A percentile compares a stretch with the other conserved stretches of the same genome.
Evolutionary conservation across 164 flowering plant genomes (phyloP).

Genomic region (Umbilicus rupestris): DNA sequence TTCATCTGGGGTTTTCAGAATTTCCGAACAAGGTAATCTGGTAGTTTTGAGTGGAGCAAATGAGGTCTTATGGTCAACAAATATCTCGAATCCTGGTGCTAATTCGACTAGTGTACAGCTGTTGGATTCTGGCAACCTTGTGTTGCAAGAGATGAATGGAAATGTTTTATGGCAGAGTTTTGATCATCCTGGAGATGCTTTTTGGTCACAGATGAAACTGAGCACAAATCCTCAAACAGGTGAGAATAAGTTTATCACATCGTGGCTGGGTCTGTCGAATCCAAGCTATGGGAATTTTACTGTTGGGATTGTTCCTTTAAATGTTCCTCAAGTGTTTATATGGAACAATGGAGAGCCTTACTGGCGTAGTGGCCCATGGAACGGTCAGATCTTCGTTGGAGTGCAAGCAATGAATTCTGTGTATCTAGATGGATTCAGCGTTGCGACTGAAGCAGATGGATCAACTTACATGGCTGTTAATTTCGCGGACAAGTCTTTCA

Average conservation of each 20-base stretch:
- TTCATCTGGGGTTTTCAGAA: constrained; percentile 17
- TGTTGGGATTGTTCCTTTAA: constrained; percentile 6
- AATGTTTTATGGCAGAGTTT: constrained; percentile 22
- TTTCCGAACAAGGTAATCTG: constrained; percentile 23
- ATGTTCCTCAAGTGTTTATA: constrained; percentile 15
- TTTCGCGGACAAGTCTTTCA: not conserved
- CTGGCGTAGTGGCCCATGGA: constrained; percentile 37
- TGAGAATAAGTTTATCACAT: constrained; percentile 7
- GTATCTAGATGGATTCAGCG: constrained; percentile 13
- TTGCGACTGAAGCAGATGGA: constrained; percentile 9
- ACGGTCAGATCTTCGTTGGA: constrained; percentile 21
- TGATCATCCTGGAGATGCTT: constrained; percentile 17
- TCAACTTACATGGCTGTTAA: not conserved
- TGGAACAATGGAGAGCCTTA: constrained; percentile 18
- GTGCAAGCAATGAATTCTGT: constrained; percentile 14
- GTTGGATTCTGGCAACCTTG: constrained; percentile 26
- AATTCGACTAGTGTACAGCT: constrained; percentile 17
- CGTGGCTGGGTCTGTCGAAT: constrained; percentile 26
- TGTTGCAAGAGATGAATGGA: constrained; percentile 15
- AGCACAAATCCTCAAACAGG: constrained; percentile 9
- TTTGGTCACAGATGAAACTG: constrained; percentile 18
- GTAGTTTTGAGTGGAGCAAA: constrained; percentile 14
- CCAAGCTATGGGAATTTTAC: constrained; percentile 26
- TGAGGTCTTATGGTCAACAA: constrained; percentile 22
- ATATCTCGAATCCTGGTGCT: constrained; percentile 8